These are phyloP conservation scores for Pseudogymnoascus sp. DNA, from an alignment of 2,329 filamentous ascomycete genomes.

Conservation along the genomic window DNA sequence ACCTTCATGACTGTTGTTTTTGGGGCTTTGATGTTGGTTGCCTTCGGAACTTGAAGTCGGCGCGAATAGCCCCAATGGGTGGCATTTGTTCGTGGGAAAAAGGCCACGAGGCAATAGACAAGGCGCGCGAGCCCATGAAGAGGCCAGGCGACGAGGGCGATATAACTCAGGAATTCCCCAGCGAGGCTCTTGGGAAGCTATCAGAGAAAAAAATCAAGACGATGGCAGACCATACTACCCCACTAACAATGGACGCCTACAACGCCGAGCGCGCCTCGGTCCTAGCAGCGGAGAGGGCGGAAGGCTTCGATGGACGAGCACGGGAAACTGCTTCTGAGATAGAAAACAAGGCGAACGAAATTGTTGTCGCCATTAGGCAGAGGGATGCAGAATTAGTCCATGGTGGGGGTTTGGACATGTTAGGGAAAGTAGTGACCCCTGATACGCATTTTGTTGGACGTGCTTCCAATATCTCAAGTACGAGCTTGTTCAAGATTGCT, in stretches of 20 bases:
- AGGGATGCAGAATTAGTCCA: conserved; percentile 24
- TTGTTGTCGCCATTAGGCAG: conserved; percentile 25
- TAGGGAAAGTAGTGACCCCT: not conserved
- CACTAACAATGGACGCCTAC: conserved; percentile 6
- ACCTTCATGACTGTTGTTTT: not conserved
- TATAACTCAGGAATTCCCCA: not conserved
- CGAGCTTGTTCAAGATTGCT: conserved; percentile 50
- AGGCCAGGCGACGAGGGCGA: not conserved
- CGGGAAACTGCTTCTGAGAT: conserved; percentile 19
- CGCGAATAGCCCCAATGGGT: conserved; percentile 5
- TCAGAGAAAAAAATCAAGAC: not conserved
- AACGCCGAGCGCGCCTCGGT: conserved; percentile 13
- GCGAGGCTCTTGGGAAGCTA: not conserved
- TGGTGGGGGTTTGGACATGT: conserved; percentile 14
- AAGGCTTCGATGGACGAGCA: conserved; percentile 26
- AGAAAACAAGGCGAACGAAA: conserved; percentile 23
- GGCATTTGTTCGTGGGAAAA: conserved; percentile 3
- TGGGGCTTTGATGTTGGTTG: conserved; percentile 4
- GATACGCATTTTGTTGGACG: conserved; percentile 55
- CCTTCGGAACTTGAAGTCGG: not conserved
- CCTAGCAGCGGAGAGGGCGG: conserved; percentile 20
- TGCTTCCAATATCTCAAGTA: conserved; percentile 44
- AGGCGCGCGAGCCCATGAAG: not conserved
- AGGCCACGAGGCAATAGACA: not conserved
- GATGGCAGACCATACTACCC: not conserved